Percentiles rank a stretch among this genome's conserved stretches.
Conservation (phyloP, 352 stramenopile genomes). For the Phytophthora tentaculata region DNA sequence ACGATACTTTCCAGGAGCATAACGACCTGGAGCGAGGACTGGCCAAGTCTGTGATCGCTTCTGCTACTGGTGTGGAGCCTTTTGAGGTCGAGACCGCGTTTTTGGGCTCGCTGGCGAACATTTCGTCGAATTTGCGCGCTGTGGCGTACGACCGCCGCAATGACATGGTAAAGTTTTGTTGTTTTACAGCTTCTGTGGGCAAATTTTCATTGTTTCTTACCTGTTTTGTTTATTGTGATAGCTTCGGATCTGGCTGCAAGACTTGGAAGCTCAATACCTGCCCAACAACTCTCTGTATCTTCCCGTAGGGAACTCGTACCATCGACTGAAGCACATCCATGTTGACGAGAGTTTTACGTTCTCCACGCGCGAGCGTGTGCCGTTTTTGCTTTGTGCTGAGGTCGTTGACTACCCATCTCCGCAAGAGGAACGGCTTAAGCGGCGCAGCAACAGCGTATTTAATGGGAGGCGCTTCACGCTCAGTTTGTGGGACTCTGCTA, state of each 20-base stretch:
- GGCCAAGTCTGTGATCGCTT: conserved; percentile 12
- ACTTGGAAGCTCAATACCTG: conserved; percentile 72
- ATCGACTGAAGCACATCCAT: conserved; percentile 81
- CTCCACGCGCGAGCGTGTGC: conserved; percentile 81
- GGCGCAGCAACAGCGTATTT: conserved; percentile 60
- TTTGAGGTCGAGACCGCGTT: conserved; percentile 79
- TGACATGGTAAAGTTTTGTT: conserved; percentile 58
- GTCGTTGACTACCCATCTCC: conserved; percentile 73
- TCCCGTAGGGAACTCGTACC: conserved; percentile 76
- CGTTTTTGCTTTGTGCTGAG: conserved; percentile 78
- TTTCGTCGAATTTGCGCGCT: conserved; percentile 77
- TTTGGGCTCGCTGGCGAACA: conserved; percentile 66
- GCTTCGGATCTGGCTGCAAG: conserved; percentile 71
- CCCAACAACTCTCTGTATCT: conserved; percentile 84
- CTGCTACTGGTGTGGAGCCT: conserved; percentile 40
- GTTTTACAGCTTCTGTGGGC: no score
- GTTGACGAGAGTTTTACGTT: conserved; percentile 86
- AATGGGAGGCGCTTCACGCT: conserved; percentile 64
- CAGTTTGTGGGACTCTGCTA: conserved; percentile 65
- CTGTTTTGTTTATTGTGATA: conserved; percentile 12
- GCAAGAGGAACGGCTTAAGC: conserved; percentile 39
- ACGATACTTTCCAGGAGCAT: conserved; percentile 66
- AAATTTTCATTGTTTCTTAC: no score
- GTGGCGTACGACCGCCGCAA: conserved; percentile 65
- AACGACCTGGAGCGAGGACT: conserved; percentile 56